These are phyloP conservation scores for Ilex aquifolium DNA, from an alignment of 257 asterid genomes.

Conservation along the genomic window DNA sequence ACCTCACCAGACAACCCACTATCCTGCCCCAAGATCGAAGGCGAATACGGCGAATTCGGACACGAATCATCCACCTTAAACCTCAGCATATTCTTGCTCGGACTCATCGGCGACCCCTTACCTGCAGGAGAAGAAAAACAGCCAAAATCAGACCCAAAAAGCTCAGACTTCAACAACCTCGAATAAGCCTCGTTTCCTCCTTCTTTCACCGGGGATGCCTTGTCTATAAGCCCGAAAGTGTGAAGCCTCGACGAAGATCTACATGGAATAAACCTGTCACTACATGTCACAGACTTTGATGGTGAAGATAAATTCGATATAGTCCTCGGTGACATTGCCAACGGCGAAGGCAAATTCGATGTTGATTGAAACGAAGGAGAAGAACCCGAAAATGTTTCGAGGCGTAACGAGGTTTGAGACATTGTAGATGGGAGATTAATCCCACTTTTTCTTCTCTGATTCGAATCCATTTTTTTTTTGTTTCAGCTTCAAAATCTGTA, in stretches of 20 bases:
- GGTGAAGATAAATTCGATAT: slow-evolving; percentile 76
- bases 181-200: slow-evolving; percentile 67
- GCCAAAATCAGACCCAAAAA: slow-evolving; percentile 89
- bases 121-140: slow-evolving; percentile 71
- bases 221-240: slow-evolving; percentile 83
- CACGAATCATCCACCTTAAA: slow-evolving; percentile 87
- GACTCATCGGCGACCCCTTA: slow-evolving; percentile 61
- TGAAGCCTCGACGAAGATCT: slow-evolving; percentile 95
- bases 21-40: slow-evolving; percentile 70
- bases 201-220: slow-evolving; percentile 74
- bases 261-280: slow-evolving; percentile 97
- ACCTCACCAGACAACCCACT: slow-evolving; percentile 43
- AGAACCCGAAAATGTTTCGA: slow-evolving; percentile 41
- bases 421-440: slow-evolving; percentile 72
- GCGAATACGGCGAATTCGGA: slow-evolving; percentile 74
- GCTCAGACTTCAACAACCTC: slow-evolving; percentile 77
- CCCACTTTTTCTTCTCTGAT: slow-evolving; percentile 74
- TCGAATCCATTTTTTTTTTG: slow-evolving; percentile 43
- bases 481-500: background rate
- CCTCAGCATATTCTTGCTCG: slow-evolving; percentile 86
- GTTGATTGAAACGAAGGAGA: slow-evolving; percentile 15
- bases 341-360: slow-evolving; percentile 55
- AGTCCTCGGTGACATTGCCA: slow-evolving; percentile 91
- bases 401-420: slow-evolving; percentile 66
- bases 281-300: slow-evolving; percentile 59